phyloP scores from a whole-genome alignment of 176 grass and related monocot genomes.

The Urochloa ruziziensis region DNA sequence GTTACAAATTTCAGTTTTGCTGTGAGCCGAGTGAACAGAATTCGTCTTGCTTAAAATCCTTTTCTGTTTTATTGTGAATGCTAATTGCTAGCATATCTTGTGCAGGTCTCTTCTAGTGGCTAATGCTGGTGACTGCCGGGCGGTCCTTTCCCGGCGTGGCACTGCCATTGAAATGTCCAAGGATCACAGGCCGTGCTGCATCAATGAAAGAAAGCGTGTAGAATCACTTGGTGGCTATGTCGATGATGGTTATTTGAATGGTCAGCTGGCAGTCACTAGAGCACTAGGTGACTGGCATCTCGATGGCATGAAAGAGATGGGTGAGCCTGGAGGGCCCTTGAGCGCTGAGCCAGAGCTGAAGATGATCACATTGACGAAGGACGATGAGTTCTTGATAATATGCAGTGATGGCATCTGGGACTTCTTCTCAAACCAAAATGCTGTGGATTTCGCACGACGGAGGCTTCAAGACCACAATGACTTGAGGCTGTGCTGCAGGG shows the following conservation, averaged over 20 bases:
- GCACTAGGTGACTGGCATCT: conserved; percentile 88
- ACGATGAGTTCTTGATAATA: conserved; percentile 91
- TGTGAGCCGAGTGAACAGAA: background rate
- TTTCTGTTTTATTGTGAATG: background rate
- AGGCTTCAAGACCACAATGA: conserved; percentile 86
- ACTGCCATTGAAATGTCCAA: conserved; percentile 73
- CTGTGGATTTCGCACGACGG: conserved; percentile 59
- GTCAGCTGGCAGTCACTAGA: conserved; percentile 69
- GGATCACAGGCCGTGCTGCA: conserved; percentile 75
- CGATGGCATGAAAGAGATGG: conserved; percentile 70
- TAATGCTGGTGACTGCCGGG: conserved; percentile 93
- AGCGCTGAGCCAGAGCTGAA: conserved; percentile 87
- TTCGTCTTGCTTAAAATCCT: background rate
- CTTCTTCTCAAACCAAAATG: conserved; percentile 87
- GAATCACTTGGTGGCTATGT: conserved; percentile 84
- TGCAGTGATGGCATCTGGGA: conserved; percentile 94
- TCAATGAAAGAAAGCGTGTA: conserved; percentile 49
- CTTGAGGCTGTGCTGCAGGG: conserved; percentile 63
- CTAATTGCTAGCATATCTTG: background rate
- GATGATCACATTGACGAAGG: conserved; percentile 62
- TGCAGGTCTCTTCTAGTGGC: conserved; percentile 87
- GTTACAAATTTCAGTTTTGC: background rate
- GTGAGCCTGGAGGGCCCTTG: conserved; percentile 47
- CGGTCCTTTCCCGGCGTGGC: conserved; percentile 73
- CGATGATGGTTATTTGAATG: conserved; percentile 76